Conservation (phyloP, 2,329 filamentous ascomycete species). For the Exophiala sp. region DNA sequence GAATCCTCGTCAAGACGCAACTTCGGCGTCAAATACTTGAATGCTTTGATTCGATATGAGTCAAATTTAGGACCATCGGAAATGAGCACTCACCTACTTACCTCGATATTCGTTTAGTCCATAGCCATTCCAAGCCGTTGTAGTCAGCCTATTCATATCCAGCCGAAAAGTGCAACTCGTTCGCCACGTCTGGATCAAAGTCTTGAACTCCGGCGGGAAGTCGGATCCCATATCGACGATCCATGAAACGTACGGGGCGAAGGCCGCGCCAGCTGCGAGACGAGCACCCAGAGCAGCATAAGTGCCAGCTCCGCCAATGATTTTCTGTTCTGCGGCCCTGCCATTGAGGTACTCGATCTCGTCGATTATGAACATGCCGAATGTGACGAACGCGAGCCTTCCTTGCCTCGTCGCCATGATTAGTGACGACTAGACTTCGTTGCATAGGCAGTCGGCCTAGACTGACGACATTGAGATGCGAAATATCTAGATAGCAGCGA, state of each 20-base stretch:
- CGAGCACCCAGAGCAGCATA: constrained; percentile 86
- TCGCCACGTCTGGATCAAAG: constrained; percentile 68
- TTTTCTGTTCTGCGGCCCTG: constrained; percentile 64
- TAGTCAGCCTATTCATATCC: constrained; percentile 68
- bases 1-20: constrained; percentile 71
- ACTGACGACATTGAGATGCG: too few species aligned
- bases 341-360: constrained; percentile 82
- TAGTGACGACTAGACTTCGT: too few species aligned
- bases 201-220: constrained; percentile 67
- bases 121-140: constrained; percentile 90
- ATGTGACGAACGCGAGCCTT: constrained; percentile 60
- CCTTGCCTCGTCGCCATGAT: not conserved
- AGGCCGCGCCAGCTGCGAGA: constrained; percentile 69
- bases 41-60: constrained; percentile 50
- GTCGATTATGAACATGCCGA: constrained; percentile 76
- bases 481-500: too few species aligned
- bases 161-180: constrained; percentile 69
- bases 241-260: constrained; percentile 74
- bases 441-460: too few species aligned
- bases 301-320: constrained; percentile 85
- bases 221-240: constrained; percentile 86
- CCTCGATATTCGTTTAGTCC: constrained; percentile 63
- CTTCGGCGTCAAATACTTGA: constrained; percentile 86
- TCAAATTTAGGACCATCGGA: constrained; percentile 11
- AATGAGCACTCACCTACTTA: constrained; percentile 14